Evolutionary conservation across 176 grass and related monocot species (phyloP).

Genomic region (Oryza officinalis): DNA sequence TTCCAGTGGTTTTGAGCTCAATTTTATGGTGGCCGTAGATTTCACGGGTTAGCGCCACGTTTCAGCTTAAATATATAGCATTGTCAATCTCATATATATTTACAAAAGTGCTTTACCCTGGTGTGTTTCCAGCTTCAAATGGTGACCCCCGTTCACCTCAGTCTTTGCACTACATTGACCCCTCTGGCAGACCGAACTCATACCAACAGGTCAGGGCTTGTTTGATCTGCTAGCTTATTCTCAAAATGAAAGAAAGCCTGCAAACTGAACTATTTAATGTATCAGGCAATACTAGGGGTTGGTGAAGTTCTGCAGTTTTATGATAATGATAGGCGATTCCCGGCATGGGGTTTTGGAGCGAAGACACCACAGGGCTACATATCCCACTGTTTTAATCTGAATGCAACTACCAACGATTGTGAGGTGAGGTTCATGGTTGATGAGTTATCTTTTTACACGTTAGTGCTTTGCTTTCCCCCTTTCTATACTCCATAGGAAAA

Average conservation of each 20-base stretch:
- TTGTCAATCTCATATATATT: constrained; percentile 8
- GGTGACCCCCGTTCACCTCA: constrained; percentile 71
- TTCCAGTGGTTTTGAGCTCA: constrained; percentile 91
- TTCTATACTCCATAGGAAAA: background rate
- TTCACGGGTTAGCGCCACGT: constrained; percentile 73
- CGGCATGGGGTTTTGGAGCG: constrained; percentile 95
- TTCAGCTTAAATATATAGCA: background rate
- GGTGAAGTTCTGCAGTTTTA: constrained; percentile 95
- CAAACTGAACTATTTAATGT: constrained; percentile 18
- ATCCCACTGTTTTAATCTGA: constrained; percentile 96
- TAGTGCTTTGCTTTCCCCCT: background rate
- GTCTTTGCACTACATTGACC: constrained; percentile 95
- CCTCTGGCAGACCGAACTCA: constrained; percentile 80
- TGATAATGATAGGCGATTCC: constrained; percentile 79
- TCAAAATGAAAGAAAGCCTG: background rate
- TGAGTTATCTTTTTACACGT: constrained; percentile 5
- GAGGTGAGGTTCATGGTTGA: constrained; percentile 53
- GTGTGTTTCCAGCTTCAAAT: constrained; percentile 75
- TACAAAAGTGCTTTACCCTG: background rate
- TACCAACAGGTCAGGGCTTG: constrained; percentile 75
- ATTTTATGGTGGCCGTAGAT: constrained; percentile 97
- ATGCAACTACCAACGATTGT: constrained; percentile 46
- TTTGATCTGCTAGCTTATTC: constrained; percentile 7
- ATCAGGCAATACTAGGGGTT: constrained; percentile 78
- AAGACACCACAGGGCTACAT: constrained; percentile 47